These are phyloP conservation scores for Somion occarium DNA, from an alignment of 1,284 basidiomycete genomes.

Conservation along the genomic window DNA sequence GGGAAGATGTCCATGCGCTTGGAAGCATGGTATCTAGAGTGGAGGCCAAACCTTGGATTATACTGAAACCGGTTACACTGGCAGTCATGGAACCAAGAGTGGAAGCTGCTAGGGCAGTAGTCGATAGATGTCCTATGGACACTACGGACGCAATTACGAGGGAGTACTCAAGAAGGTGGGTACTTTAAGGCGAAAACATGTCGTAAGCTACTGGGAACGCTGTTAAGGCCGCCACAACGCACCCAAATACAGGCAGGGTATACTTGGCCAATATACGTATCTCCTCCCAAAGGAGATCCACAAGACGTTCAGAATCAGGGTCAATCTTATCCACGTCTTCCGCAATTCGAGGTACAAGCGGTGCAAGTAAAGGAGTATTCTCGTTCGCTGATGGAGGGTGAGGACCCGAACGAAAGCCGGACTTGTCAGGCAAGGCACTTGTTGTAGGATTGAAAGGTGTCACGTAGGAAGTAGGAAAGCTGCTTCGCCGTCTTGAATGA, in stretches of 20 bases:
- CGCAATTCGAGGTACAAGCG: slow-evolving; percentile 41
- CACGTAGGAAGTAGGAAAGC: slow-evolving; percentile 29
- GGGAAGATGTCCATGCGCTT: slow-evolving; percentile 83
- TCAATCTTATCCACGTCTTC: slow-evolving; percentile 25
- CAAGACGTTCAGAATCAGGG: slow-evolving; percentile 3
- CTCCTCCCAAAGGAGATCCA: slow-evolving; percentile 52
- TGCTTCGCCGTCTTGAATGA: slow-evolving; percentile 21
- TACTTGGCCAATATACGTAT: slow-evolving; percentile 56
- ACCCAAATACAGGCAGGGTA: slow-evolving; percentile 66
- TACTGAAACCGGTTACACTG: slow-evolving; percentile 63
- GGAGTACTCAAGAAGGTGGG: slow-evolving; percentile 72
- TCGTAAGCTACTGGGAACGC: neutral
- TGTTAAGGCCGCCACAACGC: slow-evolving; percentile 19
- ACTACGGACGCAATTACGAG: slow-evolving; percentile 73
- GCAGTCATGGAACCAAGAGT: slow-evolving; percentile 89
- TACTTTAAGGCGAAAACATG: slow-evolving; percentile 35
- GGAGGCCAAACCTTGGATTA: slow-evolving; percentile 82
- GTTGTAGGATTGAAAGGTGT: slow-evolving; percentile 30
- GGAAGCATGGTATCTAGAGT: slow-evolving; percentile 90
- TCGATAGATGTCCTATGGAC: slow-evolving; percentile 82
- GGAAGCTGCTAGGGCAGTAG: slow-evolving; percentile 78
- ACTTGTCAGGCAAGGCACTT: slow-evolving; percentile 25
- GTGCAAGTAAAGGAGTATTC: slow-evolving; percentile 49
- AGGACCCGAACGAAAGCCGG: slow-evolving; percentile 25
- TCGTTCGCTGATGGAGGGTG: slow-evolving; percentile 29